Evolutionary conservation across 495 filamentous ascomycete genomes (phyloP), one percentile per base, ranked within the genome.

Genomic region (Evernia prunastri): DNA sequence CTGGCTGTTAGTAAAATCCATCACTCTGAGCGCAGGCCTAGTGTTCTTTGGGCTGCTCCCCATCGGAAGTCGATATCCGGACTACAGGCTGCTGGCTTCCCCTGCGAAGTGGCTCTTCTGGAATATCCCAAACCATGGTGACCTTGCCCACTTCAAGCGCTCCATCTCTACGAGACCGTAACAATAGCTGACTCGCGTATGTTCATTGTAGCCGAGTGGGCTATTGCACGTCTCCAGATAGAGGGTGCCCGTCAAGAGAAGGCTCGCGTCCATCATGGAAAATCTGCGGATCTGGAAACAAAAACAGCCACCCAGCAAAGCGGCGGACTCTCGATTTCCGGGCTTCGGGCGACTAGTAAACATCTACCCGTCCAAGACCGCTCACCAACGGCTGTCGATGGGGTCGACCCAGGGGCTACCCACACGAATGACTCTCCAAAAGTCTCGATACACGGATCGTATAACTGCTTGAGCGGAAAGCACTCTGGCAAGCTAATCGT

Each of bases 41-140:
- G 53, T 60, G 2, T 75, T 78, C 63, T 78, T 79, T 51, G 54
- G 61, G n/a, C 61, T 69, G 58, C 74, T 71, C 51, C 74, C 75
- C 6, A 69, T 78, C 31, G 63, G 70, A 10, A 73, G 68, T 31
- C 70, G 67, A 18, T 73, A 70, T 49, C 74, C 74, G 13, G 60
- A 71, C 29, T 79, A 77, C 47, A 69, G 75, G 1, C 69, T 73
- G 18, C 51, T 77, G 0, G 73, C 71, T 13, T 74, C 72, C 4
- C 73, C 71, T 1, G 43, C 71, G 23, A 73, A 73, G 57, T 75
- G 73, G 66, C 36, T 72, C 6, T 68, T 78, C 63, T 78, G 77
- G 72, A 64, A 72, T 40, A 69, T 73, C 31, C 73, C 70, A 15
- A 74, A 68, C 10, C 68, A 73, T 53, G 62, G 68, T 62, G 59